Evolutionary conservation across 2,329 filamentous ascomycete genomes (phyloP).

Genomic region (Ilyonectria sp.): DNA sequence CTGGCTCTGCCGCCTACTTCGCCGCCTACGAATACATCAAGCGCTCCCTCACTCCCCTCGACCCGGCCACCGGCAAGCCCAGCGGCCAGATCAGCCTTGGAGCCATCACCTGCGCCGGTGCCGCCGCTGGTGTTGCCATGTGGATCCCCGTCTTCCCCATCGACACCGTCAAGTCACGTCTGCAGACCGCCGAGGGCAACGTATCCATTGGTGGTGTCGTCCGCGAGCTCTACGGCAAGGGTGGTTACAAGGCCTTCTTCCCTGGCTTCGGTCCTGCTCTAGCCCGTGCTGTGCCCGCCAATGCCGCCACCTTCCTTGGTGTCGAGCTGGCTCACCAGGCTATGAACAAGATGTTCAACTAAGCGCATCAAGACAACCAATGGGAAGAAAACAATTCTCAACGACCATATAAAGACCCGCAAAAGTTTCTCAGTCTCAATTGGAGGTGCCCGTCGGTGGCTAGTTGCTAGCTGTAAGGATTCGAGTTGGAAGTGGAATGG

Average conservation of each 20-base stretch:
- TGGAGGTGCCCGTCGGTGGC: not conserved
- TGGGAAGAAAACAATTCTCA: constrained; percentile 6
- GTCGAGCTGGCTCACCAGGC: constrained; percentile 88
- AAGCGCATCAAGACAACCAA: not conserved
- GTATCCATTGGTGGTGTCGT: constrained; percentile 87
- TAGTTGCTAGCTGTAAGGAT: not conserved
- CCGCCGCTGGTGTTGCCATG: constrained; percentile 95
- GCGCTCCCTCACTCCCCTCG: constrained; percentile 85
- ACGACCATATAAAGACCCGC: not conserved
- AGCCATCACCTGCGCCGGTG: constrained; percentile 89
- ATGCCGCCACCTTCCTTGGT: constrained; percentile 93
- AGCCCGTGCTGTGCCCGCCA: constrained; percentile 93
- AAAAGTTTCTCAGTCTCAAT: constrained; percentile 10
- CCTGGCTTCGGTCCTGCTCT: constrained; percentile 95
- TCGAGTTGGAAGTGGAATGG: constrained; percentile 11
- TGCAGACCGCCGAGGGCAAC: constrained; percentile 92
- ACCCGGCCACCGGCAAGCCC: constrained; percentile 79
- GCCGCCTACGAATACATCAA: constrained; percentile 98
- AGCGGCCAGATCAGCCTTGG: constrained; percentile 84
- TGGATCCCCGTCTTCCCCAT: constrained; percentile 99
- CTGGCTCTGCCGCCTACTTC: constrained; percentile 95
- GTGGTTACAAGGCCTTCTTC: constrained; percentile 94
- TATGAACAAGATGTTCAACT: constrained; percentile 82
- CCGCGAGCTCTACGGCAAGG: constrained; percentile 83
- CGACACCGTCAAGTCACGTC: constrained; percentile 93